These are phyloP conservation scores for Saturnispora diversa DNA, from an alignment of 805 yeast species.

Conservation along the genomic window DNA sequence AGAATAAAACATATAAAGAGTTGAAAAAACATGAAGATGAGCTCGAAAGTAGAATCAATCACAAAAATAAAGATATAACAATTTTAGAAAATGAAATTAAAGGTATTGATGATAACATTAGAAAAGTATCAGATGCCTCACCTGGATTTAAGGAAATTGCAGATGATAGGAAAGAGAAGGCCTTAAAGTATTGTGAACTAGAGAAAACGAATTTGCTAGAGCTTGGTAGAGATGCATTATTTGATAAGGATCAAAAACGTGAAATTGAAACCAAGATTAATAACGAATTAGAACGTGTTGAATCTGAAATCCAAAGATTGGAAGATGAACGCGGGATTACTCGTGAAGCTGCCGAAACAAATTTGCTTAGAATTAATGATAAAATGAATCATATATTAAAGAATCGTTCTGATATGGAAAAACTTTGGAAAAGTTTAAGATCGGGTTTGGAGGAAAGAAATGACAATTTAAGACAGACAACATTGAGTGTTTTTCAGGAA, in stretches of 20 bases:
- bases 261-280: constrained; percentile 31
- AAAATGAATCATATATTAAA: constrained; percentile 36
- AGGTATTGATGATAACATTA: constrained; percentile 7
- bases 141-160: constrained; percentile 7
- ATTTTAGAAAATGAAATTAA: constrained; percentile 3
- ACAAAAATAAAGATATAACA: constrained; percentile 15
- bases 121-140: not conserved
- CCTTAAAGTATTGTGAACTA: constrained; percentile 37
- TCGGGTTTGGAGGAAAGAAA: constrained; percentile 37
- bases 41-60: constrained; percentile 5
- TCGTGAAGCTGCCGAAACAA: constrained; percentile 45
- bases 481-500: constrained; percentile 35
- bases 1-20: constrained; percentile 6
- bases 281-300: constrained; percentile 39
- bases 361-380: constrained; percentile 37
- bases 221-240: constrained; percentile 32
- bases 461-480: constrained; percentile 34
- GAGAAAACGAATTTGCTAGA: constrained; percentile 38
- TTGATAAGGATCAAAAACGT: constrained; percentile 5
- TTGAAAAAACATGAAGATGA: constrained; percentile 11
- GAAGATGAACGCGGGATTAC: constrained; percentile 48
- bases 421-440: constrained; percentile 24
- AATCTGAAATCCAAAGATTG: constrained; percentile 40
- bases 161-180: constrained; percentile 19
- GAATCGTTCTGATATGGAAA: constrained; percentile 31